These are phyloP conservation scores for Solanum bukasovii DNA, from an alignment of 257 asterid genomes.

Conservation along the genomic window DNA sequence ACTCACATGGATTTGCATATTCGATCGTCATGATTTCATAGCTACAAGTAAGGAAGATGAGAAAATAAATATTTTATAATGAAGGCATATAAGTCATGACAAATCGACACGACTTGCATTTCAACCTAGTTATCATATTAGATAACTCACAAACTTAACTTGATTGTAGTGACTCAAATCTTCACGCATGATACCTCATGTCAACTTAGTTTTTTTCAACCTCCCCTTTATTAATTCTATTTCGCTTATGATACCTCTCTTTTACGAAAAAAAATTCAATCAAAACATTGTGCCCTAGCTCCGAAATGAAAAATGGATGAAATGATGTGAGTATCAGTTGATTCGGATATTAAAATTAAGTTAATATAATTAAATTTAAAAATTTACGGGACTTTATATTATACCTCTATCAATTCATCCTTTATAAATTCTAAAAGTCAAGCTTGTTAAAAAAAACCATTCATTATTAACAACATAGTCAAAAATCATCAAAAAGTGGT, in stretches of 20 bases:
- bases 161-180: background rate
- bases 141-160: background rate
- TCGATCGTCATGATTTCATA: background rate
- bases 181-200: background rate
- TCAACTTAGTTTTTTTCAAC: background rate
- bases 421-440: too few species aligned
- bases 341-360: too few species aligned
- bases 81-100: background rate
- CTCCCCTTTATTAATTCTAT: background rate
- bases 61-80: background rate
- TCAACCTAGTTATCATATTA: background rate
- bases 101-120: background rate
- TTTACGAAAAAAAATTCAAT: background rate
- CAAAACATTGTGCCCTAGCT: background rate
- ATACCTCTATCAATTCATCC: too few species aligned
- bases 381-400: background rate
- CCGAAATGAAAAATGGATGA: background rate
- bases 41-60: fast-evolving
- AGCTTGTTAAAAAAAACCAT: too few species aligned
- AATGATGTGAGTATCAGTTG: too few species aligned
- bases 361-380: background rate
- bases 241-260: background rate
- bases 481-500: too few species aligned
- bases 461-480: too few species aligned
- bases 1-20: background rate